Percentiles rank a stretch among this genome's conserved stretches.
Evolutionary conservation across 106 monocot genomes (phyloP).

Genomic region (Apostasia ramifera): DNA sequence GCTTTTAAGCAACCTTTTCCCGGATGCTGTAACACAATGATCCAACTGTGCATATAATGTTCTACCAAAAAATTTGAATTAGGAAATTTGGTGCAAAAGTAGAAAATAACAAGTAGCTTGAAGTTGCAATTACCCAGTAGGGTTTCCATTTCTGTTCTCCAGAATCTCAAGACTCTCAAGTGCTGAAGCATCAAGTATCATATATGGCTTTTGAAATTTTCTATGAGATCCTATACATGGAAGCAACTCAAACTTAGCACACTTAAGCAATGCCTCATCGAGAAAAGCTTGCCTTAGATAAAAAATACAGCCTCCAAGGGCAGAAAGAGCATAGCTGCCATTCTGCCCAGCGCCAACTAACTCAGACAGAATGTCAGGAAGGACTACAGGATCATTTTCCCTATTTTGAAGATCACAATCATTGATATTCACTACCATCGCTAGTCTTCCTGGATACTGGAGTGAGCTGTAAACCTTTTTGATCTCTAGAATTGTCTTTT

Average conservation of each 20-base stretch:
- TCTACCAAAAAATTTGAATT: constrained; percentile 22
- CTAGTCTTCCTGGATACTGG: constrained; percentile 9
- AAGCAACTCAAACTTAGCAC: constrained; percentile 84
- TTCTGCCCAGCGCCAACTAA: constrained; percentile 41
- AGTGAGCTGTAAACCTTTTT: constrained; percentile 31
- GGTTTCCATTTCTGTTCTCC: constrained; percentile 80
- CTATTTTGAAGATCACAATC: constrained; percentile 12
- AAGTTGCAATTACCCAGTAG: constrained; percentile 54
- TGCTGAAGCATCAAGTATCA: constrained; percentile 94
- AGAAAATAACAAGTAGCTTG: background rate
- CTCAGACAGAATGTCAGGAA: constrained; percentile 54
- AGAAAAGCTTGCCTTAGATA: constrained; percentile 86
- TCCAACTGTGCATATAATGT: constrained; percentile 78
- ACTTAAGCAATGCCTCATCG: constrained; percentile 71
- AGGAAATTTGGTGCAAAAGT: background rate
- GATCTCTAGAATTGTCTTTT: constrained; percentile 63
- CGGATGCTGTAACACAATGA: constrained; percentile 85
- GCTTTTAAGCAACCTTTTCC: constrained; percentile 81
- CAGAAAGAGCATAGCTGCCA: constrained; percentile 74
- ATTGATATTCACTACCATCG: constrained; percentile 2
- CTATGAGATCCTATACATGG: constrained; percentile 18
- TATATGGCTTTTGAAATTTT: constrained; percentile 46
- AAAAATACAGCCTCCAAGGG: constrained; percentile 89
- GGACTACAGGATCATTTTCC: constrained; percentile 4
- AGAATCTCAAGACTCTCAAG: constrained; percentile 94